phyloP scores from a whole-genome alignment of 768 basidiomycete genomes.

The Mycena rosella region DNA sequence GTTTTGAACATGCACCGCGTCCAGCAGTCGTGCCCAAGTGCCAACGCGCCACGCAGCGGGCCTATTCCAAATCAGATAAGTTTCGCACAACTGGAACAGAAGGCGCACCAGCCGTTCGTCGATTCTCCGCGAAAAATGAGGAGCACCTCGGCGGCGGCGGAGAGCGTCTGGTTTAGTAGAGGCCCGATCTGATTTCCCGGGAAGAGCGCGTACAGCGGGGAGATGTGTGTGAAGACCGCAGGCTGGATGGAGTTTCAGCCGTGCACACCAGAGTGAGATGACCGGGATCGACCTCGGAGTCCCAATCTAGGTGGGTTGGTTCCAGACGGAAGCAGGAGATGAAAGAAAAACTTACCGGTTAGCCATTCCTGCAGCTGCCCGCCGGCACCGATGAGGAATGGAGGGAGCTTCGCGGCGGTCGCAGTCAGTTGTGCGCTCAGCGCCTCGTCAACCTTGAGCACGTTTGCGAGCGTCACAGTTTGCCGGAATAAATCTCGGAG shows the following conservation, averaged over 20 bases:
- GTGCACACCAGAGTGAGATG: not conserved
- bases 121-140: constrained; percentile 33
- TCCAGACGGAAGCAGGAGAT: not conserved
- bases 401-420: constrained; percentile 22
- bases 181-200: constrained; percentile 35
- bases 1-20: constrained; percentile 12
- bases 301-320: not conserved
- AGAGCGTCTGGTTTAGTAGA: constrained; percentile 28
- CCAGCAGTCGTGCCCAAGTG: constrained; percentile 31
- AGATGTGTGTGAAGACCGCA: constrained; percentile 31
- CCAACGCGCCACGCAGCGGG: constrained; percentile 36
- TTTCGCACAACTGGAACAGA: no score
- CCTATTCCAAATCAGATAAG: constrained; percentile 2
- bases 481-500: not conserved
- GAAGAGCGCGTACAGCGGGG: constrained; percentile 33
- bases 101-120: constrained; percentile 25
- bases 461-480: not conserved
- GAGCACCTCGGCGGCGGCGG: constrained; percentile 31
- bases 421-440: constrained; percentile 23
- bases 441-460: constrained; percentile 27
- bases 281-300: not conserved
- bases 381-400: constrained; percentile 29
- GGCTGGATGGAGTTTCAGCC: not conserved
- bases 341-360: constrained; percentile 17
- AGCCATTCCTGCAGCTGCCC: constrained; percentile 36